Percentiles rank a stretch among this genome's conserved stretches.
Evolutionary conservation across 2,329 filamentous ascomycete genomes (phyloP).

Genomic region (Penicillium sp.): DNA sequence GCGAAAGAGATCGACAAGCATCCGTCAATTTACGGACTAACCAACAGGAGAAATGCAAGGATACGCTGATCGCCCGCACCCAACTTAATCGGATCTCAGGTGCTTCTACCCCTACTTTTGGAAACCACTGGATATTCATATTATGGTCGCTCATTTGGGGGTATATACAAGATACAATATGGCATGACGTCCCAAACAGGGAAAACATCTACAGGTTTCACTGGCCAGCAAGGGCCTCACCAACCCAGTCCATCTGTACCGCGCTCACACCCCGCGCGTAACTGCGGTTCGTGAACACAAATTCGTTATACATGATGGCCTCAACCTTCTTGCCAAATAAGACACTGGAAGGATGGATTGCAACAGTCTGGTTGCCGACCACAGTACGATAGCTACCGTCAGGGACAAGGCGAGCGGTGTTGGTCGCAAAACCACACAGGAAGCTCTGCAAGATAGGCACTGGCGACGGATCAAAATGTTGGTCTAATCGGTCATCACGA

Average conservation of each 20-base stretch:
- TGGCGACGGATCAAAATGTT: constrained; percentile 39
- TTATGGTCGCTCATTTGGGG: neutral
- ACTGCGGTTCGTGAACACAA: constrained; percentile 64
- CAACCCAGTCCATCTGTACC: constrained; percentile 63
- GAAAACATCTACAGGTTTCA: neutral
- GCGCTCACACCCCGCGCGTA: constrained; percentile 64
- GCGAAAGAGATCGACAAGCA: constrained; percentile 11
- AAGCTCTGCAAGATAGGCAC: constrained; percentile 59
- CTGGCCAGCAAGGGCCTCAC: constrained; percentile 46
- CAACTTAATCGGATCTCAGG: neutral
- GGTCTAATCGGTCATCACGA: constrained; percentile 22
- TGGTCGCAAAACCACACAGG: constrained; percentile 59
- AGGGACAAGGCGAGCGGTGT: constrained; percentile 60
- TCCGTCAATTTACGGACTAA: neutral
- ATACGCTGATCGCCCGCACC: constrained; percentile 3
- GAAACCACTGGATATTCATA: neutral
- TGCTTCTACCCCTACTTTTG: neutral
- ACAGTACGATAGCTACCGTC: constrained; percentile 64
- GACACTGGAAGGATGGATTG: constrained; percentile 63
- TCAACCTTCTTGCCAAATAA: constrained; percentile 61
- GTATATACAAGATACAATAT: constrained; percentile 3
- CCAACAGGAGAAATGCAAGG: constrained; percentile 9
- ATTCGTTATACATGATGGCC: constrained; percentile 66
- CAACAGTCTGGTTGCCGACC: constrained; percentile 61
- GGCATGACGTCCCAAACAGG: neutral